Base-by-base conservation (phyloP, 371 early-diverging fungal genomes). In the Synchytrium microbalum region DNA sequence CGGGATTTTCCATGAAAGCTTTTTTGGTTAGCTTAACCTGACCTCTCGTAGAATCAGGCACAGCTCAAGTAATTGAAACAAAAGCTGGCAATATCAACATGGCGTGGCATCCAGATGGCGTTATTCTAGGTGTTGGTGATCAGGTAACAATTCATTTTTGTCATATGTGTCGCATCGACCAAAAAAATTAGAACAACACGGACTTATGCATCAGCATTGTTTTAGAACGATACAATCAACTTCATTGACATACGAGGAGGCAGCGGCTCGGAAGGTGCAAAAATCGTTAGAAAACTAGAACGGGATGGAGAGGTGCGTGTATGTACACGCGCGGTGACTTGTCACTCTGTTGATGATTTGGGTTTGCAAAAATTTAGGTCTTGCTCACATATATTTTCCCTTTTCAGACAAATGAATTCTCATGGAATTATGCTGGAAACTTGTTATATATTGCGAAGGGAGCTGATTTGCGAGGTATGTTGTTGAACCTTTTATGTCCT, bases 61-160 rank as follows among this genome's bases (percentile, higher is more conserved):
- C 86, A 61, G 81, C 82, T 3, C 78, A 83, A 3, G 75, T 78
- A 16, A 75, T 91, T 3, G 74, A 78, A 28, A 93, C 93, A 8
- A 76, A 74, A 1, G 91, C 91, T 0, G 91, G 91, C 67, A 91
- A 91, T 69, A 90, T 93, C 75, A 92, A 91, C 72, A 84, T 91
- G 29, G 84, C 85, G 63, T 92, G 91, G 90, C 85, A 87, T 64
- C 89, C 91, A 1, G 87, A 91, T 66, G 91, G 91, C 16, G 75
- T 82, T 33, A 71, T 75, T 60, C 86, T 91, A 65, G 90, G 91
- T 25, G 92, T 91, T 3, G 91, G 92, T 5, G 88, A 91, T 70
- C 89, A 91, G 76, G 86, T 83, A n/a, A 51, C 14, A n/a, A 51
- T 13, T n/a, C 51, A 51, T 51, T 14, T 51, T 13, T 14, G 33